phyloP scores from a whole-genome alignment of 2,329 filamentous ascomycete species.

The Scytalidium sp. region DNA sequence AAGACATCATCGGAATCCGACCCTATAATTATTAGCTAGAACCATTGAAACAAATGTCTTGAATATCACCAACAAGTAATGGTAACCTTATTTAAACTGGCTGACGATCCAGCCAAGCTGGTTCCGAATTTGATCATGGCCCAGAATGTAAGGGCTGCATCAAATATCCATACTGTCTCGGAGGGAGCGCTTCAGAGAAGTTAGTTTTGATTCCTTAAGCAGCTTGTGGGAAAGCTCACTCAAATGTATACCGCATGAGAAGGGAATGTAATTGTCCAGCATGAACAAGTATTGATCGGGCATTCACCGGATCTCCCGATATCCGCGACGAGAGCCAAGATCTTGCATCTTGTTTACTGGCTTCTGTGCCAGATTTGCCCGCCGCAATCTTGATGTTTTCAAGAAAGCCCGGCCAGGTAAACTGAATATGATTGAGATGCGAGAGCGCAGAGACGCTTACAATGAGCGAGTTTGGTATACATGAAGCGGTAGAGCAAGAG shows the following conservation, averaged over 20 bases:
- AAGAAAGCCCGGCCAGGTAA: constrained; percentile 14
- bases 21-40: constrained; percentile 6
- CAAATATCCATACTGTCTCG: constrained; percentile 12
- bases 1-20: constrained; percentile 11
- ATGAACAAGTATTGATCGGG: constrained; percentile 12
- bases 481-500: constrained; percentile 11
- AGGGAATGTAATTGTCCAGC: constrained; percentile 11
- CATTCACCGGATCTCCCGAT: constrained; percentile 7
- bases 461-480: constrained; percentile 11
- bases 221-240: constrained; percentile 5
- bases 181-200: constrained; percentile 5
- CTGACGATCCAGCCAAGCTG: neutral
- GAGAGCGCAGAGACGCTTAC: constrained; percentile 14
- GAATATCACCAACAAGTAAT: constrained; percentile 9
- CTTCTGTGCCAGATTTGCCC: constrained; percentile 12
- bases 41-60: neutral
- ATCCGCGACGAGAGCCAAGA: constrained; percentile 9
- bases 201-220: neutral
- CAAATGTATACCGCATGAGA: constrained; percentile 12
- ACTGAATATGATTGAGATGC: constrained; percentile 13
- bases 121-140: constrained; percentile 12
- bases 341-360: constrained; percentile 10
- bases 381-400: constrained; percentile 13
- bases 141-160: constrained; percentile 11
- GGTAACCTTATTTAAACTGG: neutral